Evolutionary conservation across 2,329 filamentous ascomycete genomes (phyloP), one percentile per base, ranked within the genome.

Genomic region (Ilyonectria mors-panacis): DNA sequence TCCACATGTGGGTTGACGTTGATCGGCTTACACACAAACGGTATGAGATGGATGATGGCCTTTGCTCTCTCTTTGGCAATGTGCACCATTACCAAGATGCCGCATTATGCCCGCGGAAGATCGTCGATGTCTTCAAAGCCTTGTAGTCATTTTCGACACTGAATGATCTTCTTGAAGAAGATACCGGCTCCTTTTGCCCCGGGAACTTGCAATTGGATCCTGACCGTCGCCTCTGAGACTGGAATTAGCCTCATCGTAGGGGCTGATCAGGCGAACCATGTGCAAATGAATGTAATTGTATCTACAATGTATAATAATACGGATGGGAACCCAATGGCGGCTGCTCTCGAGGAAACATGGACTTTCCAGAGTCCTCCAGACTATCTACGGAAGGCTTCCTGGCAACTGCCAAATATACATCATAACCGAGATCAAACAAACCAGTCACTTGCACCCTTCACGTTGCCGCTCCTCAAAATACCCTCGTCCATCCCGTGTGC

Each of bases 241-340:
- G 19, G 8, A n/a, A 19, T n/a, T 8, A 45, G 8, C 44, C 19
- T 8, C 19, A 10, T 37, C 26, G 42, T 7, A 23, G 7, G 19
- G 21, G 44, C 42, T 45, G n/a, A 23, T 45, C 19, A 23, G 19
- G 19, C 44, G n/a, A 10, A 23, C 10, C n/a, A 53, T 53, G 30
- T 37, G 35, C 30, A 53, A 21, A 21, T 21, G 30, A 21, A 53
- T 53, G 50, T 53, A 53, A 53, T n/a, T 37, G 26, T 23, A 53
- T 53, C 9, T 51, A 51, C 30, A 53, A 19, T 35, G 50, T 33
- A 53, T 17, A n/a, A 35, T 15, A 15, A 53, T 53, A 15, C 10
- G 30, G 10, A 35, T 21, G n/a, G n/a, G 17, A n/a, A 17, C 39
- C 15, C 15, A 17, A 53, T 35, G 8, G 13, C 30, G 47, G 19